Evolutionary conservation across 495 filamentous ascomycete genomes (phyloP).

Genomic region (Diplogelasinospora grovesii): DNA sequence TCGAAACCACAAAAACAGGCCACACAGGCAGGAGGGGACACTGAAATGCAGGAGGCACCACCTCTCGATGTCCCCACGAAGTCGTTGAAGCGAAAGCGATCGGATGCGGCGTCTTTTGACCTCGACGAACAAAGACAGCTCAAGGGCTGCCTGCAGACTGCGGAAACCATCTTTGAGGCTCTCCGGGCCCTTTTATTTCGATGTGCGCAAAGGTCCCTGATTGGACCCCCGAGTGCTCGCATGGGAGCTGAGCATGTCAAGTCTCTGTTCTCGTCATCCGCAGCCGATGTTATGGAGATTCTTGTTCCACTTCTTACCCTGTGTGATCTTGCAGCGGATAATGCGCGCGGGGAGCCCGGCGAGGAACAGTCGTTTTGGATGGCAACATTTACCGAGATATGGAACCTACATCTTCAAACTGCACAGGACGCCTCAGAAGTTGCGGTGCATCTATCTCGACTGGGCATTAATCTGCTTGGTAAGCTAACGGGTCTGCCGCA

Average conservation of each 20-base stretch:
- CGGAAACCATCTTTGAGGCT: constrained; percentile 33
- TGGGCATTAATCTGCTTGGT: constrained; percentile 25
- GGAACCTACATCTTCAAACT: constrained; percentile 37
- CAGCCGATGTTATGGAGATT: constrained; percentile 31
- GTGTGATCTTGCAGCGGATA: constrained; percentile 27
- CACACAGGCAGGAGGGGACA: constrained; percentile 10
- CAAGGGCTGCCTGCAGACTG: constrained; percentile 29
- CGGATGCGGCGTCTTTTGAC: constrained; percentile 17
- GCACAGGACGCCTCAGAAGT: constrained; percentile 34
- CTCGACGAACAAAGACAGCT: constrained; percentile 25
- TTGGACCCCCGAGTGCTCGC: constrained; percentile 19
- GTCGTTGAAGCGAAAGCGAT: constrained; percentile 33
- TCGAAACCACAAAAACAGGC: constrained; percentile 18
- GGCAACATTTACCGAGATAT: constrained; percentile 27
- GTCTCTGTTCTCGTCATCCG: constrained; percentile 38
- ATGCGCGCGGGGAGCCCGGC: constrained; percentile 4
- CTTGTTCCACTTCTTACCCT: constrained; percentile 30
- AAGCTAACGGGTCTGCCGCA: constrained; percentile 25
- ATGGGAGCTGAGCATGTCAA: constrained; percentile 43
- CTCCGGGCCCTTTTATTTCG: constrained; percentile 28
- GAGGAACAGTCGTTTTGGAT: constrained; percentile 34
- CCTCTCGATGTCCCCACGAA: not conserved
- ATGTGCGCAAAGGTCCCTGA: constrained; percentile 13
- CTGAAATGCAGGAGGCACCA: constrained; percentile 23
- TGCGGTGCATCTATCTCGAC: constrained; percentile 28